phyloP scores from a whole-genome alignment of 164 flowering plant species.

The Kingdonia uniflora region DNA sequence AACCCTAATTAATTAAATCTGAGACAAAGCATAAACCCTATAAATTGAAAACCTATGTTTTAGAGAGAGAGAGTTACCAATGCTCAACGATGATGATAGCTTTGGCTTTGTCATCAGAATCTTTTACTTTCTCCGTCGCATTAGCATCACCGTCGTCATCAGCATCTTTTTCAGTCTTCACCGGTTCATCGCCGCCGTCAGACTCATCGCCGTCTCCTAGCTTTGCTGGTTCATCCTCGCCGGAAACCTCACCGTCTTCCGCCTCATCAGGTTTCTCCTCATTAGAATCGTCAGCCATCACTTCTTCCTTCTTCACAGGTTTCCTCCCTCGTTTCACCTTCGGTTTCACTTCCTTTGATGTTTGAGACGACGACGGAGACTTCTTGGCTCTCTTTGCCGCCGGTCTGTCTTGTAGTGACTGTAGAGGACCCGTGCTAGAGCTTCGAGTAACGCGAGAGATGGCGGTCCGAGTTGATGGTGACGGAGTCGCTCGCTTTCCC shows the following conservation, averaged over 20 bases:
- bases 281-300: neutral
- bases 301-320: neutral
- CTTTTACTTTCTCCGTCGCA: neutral
- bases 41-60: too few species aligned
- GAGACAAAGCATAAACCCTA: too few species aligned
- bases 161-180: neutral
- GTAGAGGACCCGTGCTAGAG: too few species aligned
- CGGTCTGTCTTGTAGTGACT: too few species aligned
- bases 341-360: slow-evolving; percentile 4
- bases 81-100: slow-evolving; percentile 4
- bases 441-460: too few species aligned
- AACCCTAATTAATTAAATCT: too few species aligned
- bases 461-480: too few species aligned
- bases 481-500: too few species aligned
- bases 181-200: neutral
- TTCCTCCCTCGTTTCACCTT: neutral
- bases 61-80: too few species aligned
- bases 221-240: too few species aligned
- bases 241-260: too few species aligned
- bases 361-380: neutral
- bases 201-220: neutral
- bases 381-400: neutral
- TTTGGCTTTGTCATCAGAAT: neutral
- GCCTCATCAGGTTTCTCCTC: neutral
- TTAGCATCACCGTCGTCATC: neutral